Base-by-base conservation (phyloP, 2,329 filamentous ascomycete genomes). In the Ceratocystiopsis sp. region DNA sequence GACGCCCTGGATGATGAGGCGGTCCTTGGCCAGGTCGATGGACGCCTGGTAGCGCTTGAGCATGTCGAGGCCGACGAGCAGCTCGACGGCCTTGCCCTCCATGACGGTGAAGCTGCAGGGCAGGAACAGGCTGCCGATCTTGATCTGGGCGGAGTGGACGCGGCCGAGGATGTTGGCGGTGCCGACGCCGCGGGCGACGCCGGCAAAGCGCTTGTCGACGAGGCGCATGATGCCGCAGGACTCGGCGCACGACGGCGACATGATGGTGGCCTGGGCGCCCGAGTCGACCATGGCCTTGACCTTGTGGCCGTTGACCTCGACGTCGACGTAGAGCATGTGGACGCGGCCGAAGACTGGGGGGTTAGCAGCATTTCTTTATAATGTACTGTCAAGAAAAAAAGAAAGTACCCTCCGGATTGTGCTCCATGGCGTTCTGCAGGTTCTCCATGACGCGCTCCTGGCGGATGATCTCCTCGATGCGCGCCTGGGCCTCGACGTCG, bases 61-160 rank as follows among this genome's bases (percentile, higher is more conserved):
- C 84, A 98, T 98, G 60, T 98, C 91, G 37, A 98, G 66, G 4
- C 91, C 91, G 13, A 98, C 74, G 2, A 98, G 72, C 16, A 98
- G 69, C 58, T 96, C 91, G 19, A 98, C 91, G 42, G 85, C 78
- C 62, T 96, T 98, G 50, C 91, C 91, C 64, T 98, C 91, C 91
- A 98, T 98, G 56, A 98, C 91, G 3, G 91, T 98, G 60, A 98
- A 98, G 46, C 86, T 91, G 64, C 87, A 96, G 3, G 89, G 80
- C 52, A 98, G 68, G 57, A 85, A 86, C 48, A 89, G 74, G 37
- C 73, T 76, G 42, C 89, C 91, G 52, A 98, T 91, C 61, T 84
- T 89, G 61, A 98, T 93, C 60, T 89, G 85, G 11, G 91, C 91
- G 18, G 84, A 85, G 60, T 98, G 91, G 4, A 98, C 91, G 42